Evolutionary conservation across 768 basidiomycete species (phyloP).

Genomic region (Boletus fagicola): DNA sequence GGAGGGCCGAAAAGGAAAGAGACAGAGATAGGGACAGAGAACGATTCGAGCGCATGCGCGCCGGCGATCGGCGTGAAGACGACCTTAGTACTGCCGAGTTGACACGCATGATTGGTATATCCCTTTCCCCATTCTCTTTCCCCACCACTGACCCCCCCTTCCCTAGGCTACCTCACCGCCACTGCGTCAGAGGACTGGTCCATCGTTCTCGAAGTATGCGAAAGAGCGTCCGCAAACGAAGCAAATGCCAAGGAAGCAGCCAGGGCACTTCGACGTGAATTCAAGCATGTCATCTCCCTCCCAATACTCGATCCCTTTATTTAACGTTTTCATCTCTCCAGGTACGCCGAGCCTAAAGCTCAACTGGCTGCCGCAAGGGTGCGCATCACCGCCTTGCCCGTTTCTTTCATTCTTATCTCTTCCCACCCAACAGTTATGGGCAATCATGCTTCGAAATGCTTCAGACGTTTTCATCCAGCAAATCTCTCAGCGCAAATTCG

Average conservation of each 20-base stretch:
- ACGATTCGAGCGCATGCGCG: slow-evolving; percentile 30
- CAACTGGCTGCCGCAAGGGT: slow-evolving; percentile 78
- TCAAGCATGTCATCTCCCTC: slow-evolving; percentile 55
- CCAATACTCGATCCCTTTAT: slow-evolving; percentile 7
- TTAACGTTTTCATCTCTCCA: slow-evolving; percentile 26
- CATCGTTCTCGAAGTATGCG: slow-evolving; percentile 82
- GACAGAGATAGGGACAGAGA: slow-evolving; percentile 43
- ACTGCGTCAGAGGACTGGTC: slow-evolving; percentile 81
- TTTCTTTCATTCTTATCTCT: slow-evolving; percentile 1
- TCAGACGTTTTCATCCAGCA: slow-evolving; percentile 69
- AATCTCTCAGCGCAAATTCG: slow-evolving; percentile 71
- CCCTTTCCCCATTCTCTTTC: background rate
- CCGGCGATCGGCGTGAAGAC: slow-evolving; percentile 35
- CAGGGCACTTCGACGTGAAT: slow-evolving; percentile 76
- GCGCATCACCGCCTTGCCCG: slow-evolving; percentile 25
- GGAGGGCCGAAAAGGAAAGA: slow-evolving; percentile 29
- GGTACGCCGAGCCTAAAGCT: slow-evolving; percentile 72
- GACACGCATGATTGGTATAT: slow-evolving; percentile 68
- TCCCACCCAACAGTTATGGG: slow-evolving; percentile 62
- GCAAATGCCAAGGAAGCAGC: slow-evolving; percentile 80
- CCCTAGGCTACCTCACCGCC: slow-evolving; percentile 66
- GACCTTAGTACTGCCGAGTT: slow-evolving; percentile 53
- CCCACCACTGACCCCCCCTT: background rate
- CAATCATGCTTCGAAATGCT: slow-evolving; percentile 84
- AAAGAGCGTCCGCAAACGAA: slow-evolving; percentile 72